Base-by-base conservation (phyloP, 305 asterid species). In the Rubia occidens region DNA sequence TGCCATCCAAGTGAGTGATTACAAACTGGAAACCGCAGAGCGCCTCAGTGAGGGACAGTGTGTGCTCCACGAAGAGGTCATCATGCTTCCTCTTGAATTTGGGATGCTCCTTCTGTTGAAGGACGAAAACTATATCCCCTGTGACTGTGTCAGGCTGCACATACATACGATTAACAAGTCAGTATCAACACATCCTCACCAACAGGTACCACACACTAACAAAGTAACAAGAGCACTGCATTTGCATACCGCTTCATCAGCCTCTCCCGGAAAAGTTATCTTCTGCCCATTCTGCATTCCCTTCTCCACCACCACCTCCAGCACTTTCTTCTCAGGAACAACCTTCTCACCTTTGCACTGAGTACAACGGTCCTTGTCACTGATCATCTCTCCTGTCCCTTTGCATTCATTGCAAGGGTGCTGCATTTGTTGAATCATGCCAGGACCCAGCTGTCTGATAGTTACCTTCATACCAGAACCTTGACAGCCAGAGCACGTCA, bases 81-180 rank as follows among this genome's bases (percentile, higher is more conserved):
- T 89, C 97, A 0, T 85, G 82, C 87, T 91, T 91, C 74, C 97
- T 79, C 85, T 89, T 91, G 73, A 87, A 85, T 59, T 77, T 87
- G 0, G 90, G 88, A 71, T 91, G 96, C 56, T 91, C 96, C 76
- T 86, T 89, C 76, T 87, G 96, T 68, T 91, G 96, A 45, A 91
- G 85, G 13, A 91, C 85, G 29, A 87, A 84, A 39, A 90, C 97
- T 54, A 88, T 82, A 71, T 90, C 95, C 54, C 97, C 97, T 0
- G 97, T 84, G 2, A 78, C 73, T 0, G 89, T 87, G 69, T 91
- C 97, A 32, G 97, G 97, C 97, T 90, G 88, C 78, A 79, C 21
- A 5, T 5, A 9, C 35, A 69, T 32, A 32, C 53, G 24, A 49
- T 32, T 9, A 37, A 5, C 8, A 15, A 21, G 68, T 79, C 14